phyloP scores from a whole-genome alignment of 2,329 filamentous ascomycete genomes.

The Helotiales sp. region DNA sequence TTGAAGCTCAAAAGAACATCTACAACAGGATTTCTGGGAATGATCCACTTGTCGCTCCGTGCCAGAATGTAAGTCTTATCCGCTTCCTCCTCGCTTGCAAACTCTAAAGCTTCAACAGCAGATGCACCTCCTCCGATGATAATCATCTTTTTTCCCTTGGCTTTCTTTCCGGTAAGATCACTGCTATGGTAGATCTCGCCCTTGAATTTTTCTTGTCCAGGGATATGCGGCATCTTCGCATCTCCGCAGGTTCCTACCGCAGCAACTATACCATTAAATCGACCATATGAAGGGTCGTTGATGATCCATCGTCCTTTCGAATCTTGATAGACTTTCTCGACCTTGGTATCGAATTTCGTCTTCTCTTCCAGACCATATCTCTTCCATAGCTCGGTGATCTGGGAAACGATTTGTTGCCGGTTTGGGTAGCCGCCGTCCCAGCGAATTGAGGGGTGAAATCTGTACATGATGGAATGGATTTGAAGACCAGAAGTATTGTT shows the following conservation, averaged over 20 bases:
- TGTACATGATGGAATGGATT: constrained; percentile 85
- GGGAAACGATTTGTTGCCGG: constrained; percentile 71
- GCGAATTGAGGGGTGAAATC: constrained; percentile 77
- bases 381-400: constrained; percentile 73
- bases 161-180: constrained; percentile 69
- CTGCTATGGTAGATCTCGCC: constrained; percentile 76
- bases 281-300: constrained; percentile 68
- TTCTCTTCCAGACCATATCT: constrained; percentile 69
- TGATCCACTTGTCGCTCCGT: constrained; percentile 83
- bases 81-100: constrained; percentile 66
- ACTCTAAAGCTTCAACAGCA: constrained; percentile 81
- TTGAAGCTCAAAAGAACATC: constrained; percentile 75
- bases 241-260: constrained; percentile 81
- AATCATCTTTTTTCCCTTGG: constrained; percentile 72
- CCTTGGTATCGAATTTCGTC: constrained; percentile 70
- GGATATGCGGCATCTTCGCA: constrained; percentile 69
- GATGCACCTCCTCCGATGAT: constrained; percentile 79
- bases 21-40: constrained; percentile 75
- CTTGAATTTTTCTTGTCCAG: constrained; percentile 70
- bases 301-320: constrained; percentile 72
- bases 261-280: constrained; percentile 76
- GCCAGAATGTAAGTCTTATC: constrained; percentile 71
- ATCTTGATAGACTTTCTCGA: constrained; percentile 70
- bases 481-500: constrained; percentile 82
- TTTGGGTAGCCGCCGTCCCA: constrained; percentile 78